These are phyloP conservation scores for Neopestalotiopsis clavispora DNA, from an alignment of 2,329 filamentous ascomycete genomes.

Conservation along the genomic window DNA sequence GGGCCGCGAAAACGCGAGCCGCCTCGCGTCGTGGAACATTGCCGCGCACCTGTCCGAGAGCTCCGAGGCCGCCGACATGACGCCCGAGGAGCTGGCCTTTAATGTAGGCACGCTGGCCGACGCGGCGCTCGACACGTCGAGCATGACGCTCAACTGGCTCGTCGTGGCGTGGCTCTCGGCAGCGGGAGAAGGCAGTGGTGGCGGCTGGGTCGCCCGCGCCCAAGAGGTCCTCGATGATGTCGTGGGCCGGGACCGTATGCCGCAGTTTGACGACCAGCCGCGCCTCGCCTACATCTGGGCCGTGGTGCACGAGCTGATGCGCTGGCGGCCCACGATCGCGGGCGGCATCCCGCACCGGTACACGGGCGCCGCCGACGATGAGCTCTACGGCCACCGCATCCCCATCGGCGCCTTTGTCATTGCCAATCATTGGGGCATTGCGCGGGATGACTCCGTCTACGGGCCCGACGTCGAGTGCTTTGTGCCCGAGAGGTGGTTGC, in stretches of 20 bases:
- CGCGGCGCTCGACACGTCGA: constrained; percentile 37
- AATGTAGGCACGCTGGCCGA: constrained; percentile 35
- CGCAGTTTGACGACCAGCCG: constrained; percentile 42
- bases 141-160: constrained; percentile 36
- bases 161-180: constrained; percentile 34
- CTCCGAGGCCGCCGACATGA: constrained; percentile 28
- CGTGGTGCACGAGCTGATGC: constrained; percentile 46
- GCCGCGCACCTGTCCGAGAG: constrained; percentile 32
- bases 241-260: constrained; percentile 44
- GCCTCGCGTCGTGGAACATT: constrained; percentile 38
- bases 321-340: constrained; percentile 47
- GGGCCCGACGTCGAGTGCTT: constrained; percentile 43
- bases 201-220: constrained; percentile 38
- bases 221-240: constrained; percentile 46
- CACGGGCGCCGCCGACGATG: constrained; percentile 32
- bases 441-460: constrained; percentile 40
- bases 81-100: constrained; percentile 36
- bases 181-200: background rate
- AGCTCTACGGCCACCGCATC: constrained; percentile 44
- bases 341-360: constrained; percentile 45
- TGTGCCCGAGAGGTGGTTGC: constrained; percentile 39
- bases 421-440: constrained; percentile 46
- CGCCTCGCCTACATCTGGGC: constrained; percentile 48
- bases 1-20: constrained; percentile 19
- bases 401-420: constrained; percentile 48